Evolutionary conservation across 495 filamentous ascomycete genomes (phyloP), one percentile per base, ranked within the genome.

Genomic region (Xylaria acuta): DNA sequence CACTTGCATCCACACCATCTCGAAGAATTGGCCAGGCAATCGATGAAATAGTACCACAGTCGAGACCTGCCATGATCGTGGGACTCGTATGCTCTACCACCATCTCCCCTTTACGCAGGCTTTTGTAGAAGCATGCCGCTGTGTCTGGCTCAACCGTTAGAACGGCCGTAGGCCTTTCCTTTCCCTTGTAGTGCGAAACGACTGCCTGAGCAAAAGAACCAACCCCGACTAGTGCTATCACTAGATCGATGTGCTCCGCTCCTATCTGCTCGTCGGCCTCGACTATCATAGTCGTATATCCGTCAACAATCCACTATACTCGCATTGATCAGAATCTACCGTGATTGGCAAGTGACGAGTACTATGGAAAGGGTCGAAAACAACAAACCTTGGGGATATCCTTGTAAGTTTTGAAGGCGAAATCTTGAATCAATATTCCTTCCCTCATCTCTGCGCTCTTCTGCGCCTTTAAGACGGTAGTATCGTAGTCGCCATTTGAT

Each of bases 1-100:
- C 76, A 67, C 83, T 84, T 0, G 84, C 89, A 81, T 91, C 90
- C 2, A 91, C 84, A 40, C 88, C 85, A 7, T 80, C 75, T 18
- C 82, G 75, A 20, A 93, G 75, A 1, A 87, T 69, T 1, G 86
- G 83, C 91, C 91, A 93, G 2, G 91, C 88, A 11, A 82, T 87
- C 1, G 80, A 80, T 0, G 90, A 92, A 7, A 92, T 82, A 1
- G 89, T 92, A 3, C 90, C 90, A 72, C 90, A 92, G 73, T 90
- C 86, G 86, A 92, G 86, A 2, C 91, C 90, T 64, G 82, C 82
- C 91, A 93, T 92, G 75, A 92, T 91, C 6, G 87, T 92, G 11
- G 82, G 74, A 0, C 78, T 81, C 0, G 89, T 92, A 3, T 72
- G 20, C 4, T 90, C 83, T 0, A 82, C 64, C 6, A 81, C 80